Evolutionary conservation across 441 rosid genomes (phyloP).

Genomic region (Monsonia emarginata): DNA sequence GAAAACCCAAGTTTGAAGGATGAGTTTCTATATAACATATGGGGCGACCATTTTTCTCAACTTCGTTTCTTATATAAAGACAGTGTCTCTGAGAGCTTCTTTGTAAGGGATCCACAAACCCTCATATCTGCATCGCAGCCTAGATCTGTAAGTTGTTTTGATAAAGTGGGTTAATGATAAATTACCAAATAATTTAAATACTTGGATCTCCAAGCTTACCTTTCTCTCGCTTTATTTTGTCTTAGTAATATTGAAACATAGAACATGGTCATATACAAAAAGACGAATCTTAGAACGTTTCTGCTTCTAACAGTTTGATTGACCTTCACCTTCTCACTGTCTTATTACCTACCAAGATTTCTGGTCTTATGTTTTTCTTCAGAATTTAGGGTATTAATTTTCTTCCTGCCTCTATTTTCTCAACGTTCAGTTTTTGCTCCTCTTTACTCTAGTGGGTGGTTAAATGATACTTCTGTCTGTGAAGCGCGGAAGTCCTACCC

Average conservation of each 20-base stretch:
- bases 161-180: slow-evolving; percentile 49
- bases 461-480: background rate
- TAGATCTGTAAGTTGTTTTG: slow-evolving; percentile 44
- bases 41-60: slow-evolving; percentile 78
- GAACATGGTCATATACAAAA: background rate
- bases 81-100: slow-evolving; percentile 58
- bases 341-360: background rate
- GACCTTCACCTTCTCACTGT: background rate
- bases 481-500: background rate
- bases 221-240: background rate
- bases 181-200: slow-evolving; percentile 22
- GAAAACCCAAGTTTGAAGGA: slow-evolving; percentile 25
- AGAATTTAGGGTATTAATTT: background rate
- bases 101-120: slow-evolving; percentile 71
- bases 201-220: slow-evolving; percentile 3
- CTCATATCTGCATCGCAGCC: slow-evolving; percentile 40
- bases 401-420: background rate
- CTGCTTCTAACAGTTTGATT: background rate
- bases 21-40: slow-evolving; percentile 57
- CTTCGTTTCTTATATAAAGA: slow-evolving; percentile 32
- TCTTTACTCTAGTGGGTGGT: background rate
- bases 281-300: background rate
- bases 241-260: background rate
- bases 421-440: background rate
- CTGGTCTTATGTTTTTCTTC: background rate